Percentiles rank a stretch among this genome's conserved stretches.
phyloP scores from a whole-genome alignment of 2,329 filamentous ascomycete species.

The Aspergillus novoparasiticus region DNA sequence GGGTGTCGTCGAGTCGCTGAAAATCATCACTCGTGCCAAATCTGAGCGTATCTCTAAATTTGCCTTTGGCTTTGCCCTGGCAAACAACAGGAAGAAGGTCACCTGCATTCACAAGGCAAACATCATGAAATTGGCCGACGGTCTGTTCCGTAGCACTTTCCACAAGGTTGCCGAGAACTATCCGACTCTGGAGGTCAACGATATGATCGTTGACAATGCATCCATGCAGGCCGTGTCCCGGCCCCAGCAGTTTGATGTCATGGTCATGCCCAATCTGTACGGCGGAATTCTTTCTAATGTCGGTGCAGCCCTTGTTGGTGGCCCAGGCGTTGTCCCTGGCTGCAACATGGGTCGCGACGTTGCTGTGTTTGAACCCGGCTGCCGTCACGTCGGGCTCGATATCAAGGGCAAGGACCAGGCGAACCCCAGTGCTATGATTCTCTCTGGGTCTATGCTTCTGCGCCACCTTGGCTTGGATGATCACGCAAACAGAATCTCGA shows the following conservation, averaged over 20 bases:
- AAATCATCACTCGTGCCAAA: conserved; percentile 99
- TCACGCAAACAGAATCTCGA: conserved; percentile 97
- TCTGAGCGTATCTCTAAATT: conserved; percentile 99
- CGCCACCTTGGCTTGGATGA: conserved; percentile 96
- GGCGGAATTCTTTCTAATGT: conserved; percentile 99
- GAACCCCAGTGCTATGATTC: conserved; percentile 93
- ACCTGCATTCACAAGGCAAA: conserved; percentile 99
- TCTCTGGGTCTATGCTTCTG: conserved; percentile 95
- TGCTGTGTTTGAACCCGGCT: conserved; percentile 97
- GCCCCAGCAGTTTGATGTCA: conserved; percentile 98
- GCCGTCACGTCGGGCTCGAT: conserved; percentile 98
- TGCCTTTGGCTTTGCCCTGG: conserved; percentile 94
- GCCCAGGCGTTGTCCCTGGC: conserved; percentile 93
- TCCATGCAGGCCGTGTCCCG: conserved; percentile 98
- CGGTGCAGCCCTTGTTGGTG: conserved; percentile 92
- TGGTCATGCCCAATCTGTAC: conserved; percentile 99
- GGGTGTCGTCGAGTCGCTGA: conserved; percentile 97
- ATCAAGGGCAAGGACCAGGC: conserved; percentile 99
- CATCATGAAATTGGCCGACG: conserved; percentile 99
- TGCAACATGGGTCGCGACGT: conserved; percentile 99
- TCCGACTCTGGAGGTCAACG: conserved; percentile 91
- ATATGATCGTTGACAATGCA: conserved; percentile 99
- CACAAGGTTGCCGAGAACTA: conserved; percentile 92
- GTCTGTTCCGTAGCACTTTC: conserved; percentile 98
- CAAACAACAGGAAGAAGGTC: conserved; percentile 99